Evolutionary conservation across 2,329 filamentous ascomycete genomes (phyloP).

Genomic region (Escovopsis sp.): DNA sequence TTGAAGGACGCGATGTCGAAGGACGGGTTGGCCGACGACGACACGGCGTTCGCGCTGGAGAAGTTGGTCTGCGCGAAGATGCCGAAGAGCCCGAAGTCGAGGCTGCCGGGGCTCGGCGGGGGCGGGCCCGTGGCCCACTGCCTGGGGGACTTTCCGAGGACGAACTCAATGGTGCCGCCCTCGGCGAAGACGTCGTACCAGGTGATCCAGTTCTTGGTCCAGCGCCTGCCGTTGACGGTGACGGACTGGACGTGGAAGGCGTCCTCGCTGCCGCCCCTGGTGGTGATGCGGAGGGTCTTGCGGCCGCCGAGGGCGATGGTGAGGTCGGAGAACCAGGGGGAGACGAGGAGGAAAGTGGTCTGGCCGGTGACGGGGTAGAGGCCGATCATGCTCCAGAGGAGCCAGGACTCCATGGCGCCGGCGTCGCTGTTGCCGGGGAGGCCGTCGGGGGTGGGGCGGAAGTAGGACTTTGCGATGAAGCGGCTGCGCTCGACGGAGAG

Average conservation of each 20-base stretch:
- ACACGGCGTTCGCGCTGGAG: too few relatives aligned
- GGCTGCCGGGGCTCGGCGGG: slow-evolving; percentile 44
- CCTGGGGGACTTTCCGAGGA: slow-evolving; percentile 36
- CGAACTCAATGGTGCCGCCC: slow-evolving; percentile 49
- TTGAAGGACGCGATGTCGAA: too few relatives aligned
- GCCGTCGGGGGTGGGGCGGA: slow-evolving; percentile 37
- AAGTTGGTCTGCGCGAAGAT: too few relatives aligned
- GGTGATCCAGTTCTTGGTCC: slow-evolving; percentile 49
- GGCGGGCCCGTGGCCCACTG: slow-evolving; percentile 45
- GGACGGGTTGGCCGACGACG: too few relatives aligned
- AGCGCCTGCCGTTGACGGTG: slow-evolving; percentile 46
- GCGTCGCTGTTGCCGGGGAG: slow-evolving; percentile 58
- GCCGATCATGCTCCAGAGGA: slow-evolving; percentile 55
- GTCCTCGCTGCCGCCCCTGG: slow-evolving; percentile 32
- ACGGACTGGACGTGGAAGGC: slow-evolving; percentile 51
- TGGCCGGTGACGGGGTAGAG: slow-evolving; percentile 55
- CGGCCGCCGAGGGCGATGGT: slow-evolving; percentile 41
- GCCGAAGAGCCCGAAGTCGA: background rate
- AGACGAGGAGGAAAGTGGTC: slow-evolving; percentile 50
- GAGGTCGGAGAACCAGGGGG: slow-evolving; percentile 47
- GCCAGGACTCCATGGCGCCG: slow-evolving; percentile 58
- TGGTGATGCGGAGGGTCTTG: slow-evolving; percentile 39
- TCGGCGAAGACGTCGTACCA: slow-evolving; percentile 52
- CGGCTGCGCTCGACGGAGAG: slow-evolving; percentile 44
- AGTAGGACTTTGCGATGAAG: slow-evolving; percentile 43